Evolutionary conservation across 192 early-diverging fungal genomes (phyloP).

Genomic region (Dispira simplex): DNA sequence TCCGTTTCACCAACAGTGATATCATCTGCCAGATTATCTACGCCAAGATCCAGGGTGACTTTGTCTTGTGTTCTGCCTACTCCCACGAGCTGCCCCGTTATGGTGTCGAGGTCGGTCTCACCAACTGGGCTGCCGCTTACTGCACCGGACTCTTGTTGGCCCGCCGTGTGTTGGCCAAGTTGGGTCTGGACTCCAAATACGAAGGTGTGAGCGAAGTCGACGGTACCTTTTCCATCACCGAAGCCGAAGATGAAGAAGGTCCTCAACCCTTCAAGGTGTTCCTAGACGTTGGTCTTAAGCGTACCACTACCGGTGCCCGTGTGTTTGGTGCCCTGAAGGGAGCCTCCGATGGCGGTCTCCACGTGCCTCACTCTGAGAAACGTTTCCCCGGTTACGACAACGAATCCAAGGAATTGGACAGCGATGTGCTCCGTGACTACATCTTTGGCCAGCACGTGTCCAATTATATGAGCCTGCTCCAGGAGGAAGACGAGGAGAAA

Average conservation of each 20-base stretch:
- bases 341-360: conserved; percentile 96
- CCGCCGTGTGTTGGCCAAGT: conserved; percentile 88
- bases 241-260: conserved; percentile 67
- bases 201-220: conserved; percentile 84
- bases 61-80: conserved; percentile 90
- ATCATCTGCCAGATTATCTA: conserved; percentile 94
- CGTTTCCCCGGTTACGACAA: conserved; percentile 95
- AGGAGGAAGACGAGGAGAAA: conserved; percentile 97
- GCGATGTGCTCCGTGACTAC: conserved; percentile 86
- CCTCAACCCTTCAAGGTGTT: conserved; percentile 96
- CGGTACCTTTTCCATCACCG: conserved; percentile 77
- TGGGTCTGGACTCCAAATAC: conserved; percentile 92
- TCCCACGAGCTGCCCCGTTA: conserved; percentile 92
- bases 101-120: conserved; percentile 95
- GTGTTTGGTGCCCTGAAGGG: conserved; percentile 97
- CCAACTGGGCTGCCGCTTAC: conserved; percentile 99
- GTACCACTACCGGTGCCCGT: conserved; percentile 95
- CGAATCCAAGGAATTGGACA: conserved; percentile 74
- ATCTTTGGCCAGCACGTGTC: conserved; percentile 97
- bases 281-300: conserved; percentile 92
- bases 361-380: conserved; percentile 89
- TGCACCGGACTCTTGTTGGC: conserved; percentile 93
- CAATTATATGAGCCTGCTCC: conserved; percentile 95
- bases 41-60: conserved; percentile 95
- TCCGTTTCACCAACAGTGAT: conserved; percentile 98